Base-by-base conservation (phyloP, 2,329 filamentous ascomycete genomes). In the Fusarium sp. region DNA sequence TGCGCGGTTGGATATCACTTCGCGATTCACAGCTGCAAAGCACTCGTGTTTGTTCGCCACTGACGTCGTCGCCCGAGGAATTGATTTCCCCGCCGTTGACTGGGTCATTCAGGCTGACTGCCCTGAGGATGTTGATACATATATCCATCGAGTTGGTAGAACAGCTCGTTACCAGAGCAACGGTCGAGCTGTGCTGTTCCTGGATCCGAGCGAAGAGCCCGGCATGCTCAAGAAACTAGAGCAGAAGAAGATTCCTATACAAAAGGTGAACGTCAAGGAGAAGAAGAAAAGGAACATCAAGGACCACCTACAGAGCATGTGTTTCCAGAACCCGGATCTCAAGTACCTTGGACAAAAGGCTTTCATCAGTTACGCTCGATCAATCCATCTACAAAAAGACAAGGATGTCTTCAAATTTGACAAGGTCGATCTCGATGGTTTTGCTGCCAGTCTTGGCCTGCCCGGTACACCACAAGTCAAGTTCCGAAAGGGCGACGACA, bases 71-170 rank as follows among this genome's bases (percentile, higher is more conserved):
- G 95, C 95, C 0, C 86, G 95, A 75, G 95, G 95, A 63, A 84
- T 99, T 11, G 95, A 99, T 75, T 98, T 99, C 72, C 95, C 95
- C 0, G 89, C 93, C 4, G 95, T 99, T 0, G 95, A 99, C 74
- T 99, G 95, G 90, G 95, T 99, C 6, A 92, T 99, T n/a, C 95
- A 99, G 73, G 84, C 92, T n/a, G 95, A 99, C 74, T 96, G 92
- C 66, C 95, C 95, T 0, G 95, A 99, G 75, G 94, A 99, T 74
- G 90, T 91, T 4, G 95, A 98, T 71, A 99, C 95, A 0, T 99
- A 99, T 71, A 98, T 99, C 67, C 95, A 99, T 77, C 88, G 95
- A 56, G 94, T 97, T 5, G 95, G 95, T 2, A 87, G 95, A 27
- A 98, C 95, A 15, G 95, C 95, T n/a, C 86, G 94, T 19, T 98